Evolutionary conservation across 805 yeast species (phyloP).

Genomic region (Kodamaea jinghongensis): DNA sequence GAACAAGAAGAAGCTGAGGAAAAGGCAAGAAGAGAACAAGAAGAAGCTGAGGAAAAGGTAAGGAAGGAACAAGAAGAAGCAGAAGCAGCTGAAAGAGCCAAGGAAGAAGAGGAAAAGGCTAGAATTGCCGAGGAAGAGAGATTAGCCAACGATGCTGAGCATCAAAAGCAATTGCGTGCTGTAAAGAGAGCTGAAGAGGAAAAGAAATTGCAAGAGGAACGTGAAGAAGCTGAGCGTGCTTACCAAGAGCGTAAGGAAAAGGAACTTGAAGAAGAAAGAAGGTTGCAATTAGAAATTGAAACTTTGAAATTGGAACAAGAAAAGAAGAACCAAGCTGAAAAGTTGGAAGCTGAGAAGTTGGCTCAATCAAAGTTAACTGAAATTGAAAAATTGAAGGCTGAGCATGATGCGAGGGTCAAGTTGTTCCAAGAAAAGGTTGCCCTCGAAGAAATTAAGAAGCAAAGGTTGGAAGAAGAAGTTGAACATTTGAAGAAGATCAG

Average conservation of each 20-base stretch:
- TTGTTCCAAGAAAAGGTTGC: constrained; percentile 30
- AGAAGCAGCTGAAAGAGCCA: constrained; percentile 15
- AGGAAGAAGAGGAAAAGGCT: neutral
- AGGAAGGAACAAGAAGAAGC: constrained; percentile 14
- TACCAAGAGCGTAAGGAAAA: constrained; percentile 24
- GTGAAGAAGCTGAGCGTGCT: constrained; percentile 25
- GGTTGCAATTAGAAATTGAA: constrained; percentile 31
- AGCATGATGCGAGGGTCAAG: constrained; percentile 31
- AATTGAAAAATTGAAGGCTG: constrained; percentile 32
- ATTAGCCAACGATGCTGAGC: constrained; percentile 22
- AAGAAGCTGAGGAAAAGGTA: constrained; percentile 12
- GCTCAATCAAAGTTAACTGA: constrained; percentile 33
- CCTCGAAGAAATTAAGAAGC: constrained; percentile 37
- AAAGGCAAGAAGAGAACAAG: constrained; percentile 15
- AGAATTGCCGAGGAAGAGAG: constrained; percentile 15
- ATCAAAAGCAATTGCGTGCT: constrained; percentile 25
- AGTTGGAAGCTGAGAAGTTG: constrained; percentile 26
- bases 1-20: constrained; percentile 25
- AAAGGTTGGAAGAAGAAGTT: constrained; percentile 37
- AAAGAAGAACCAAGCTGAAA: constrained; percentile 24
- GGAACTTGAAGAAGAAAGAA: constrained; percentile 25
- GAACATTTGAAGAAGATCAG: constrained; percentile 38
- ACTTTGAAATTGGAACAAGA: constrained; percentile 21
- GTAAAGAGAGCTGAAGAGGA: constrained; percentile 27
- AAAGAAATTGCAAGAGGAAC: constrained; percentile 22